Conservation (phyloP, 2,329 filamentous ascomycete genomes). For the Aspergillus fischeri region DNA sequence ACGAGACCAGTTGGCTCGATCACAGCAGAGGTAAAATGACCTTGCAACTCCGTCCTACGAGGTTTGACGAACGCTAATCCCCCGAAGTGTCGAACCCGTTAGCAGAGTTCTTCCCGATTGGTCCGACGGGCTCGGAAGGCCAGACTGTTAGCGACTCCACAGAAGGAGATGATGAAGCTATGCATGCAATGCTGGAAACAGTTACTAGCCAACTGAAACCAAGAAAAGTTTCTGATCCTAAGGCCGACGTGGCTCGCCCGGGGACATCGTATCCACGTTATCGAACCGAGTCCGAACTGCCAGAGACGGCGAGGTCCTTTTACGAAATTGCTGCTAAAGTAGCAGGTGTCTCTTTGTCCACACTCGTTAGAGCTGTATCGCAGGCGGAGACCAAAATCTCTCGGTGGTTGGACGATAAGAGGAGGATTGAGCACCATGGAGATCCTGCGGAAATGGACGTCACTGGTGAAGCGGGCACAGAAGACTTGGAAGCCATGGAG, state of each 20-base stretch:
- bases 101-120: slow-evolving; percentile 42
- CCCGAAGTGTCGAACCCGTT: slow-evolving; percentile 29
- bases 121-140: slow-evolving; percentile 16
- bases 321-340: slow-evolving; percentile 50
- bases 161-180: slow-evolving; percentile 23
- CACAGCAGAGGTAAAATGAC: slow-evolving; percentile 22
- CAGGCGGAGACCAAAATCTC: slow-evolving; percentile 46
- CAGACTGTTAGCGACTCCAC: slow-evolving; percentile 2
- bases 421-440: slow-evolving; percentile 27
- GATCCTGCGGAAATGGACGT: slow-evolving; percentile 14
- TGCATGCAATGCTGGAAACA: slow-evolving; percentile 38
- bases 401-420: slow-evolving; percentile 33
- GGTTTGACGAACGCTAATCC: neutral
- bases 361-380: slow-evolving; percentile 49
- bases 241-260: slow-evolving; percentile 39
- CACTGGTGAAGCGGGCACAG: slow-evolving; percentile 12
- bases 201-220: slow-evolving; percentile 42
- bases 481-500: slow-evolving; percentile 16
- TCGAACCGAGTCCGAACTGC: slow-evolving; percentile 45
- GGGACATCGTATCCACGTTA: slow-evolving; percentile 51
- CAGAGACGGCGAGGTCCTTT: slow-evolving; percentile 44
- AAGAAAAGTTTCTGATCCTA: slow-evolving; percentile 34
- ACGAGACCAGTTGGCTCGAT: slow-evolving; percentile 59
- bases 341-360: slow-evolving; percentile 48
- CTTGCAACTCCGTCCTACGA: neutral